These are phyloP conservation scores for Brassica incana DNA, from an alignment of 345 rosid species.

Conservation along the genomic window DNA sequence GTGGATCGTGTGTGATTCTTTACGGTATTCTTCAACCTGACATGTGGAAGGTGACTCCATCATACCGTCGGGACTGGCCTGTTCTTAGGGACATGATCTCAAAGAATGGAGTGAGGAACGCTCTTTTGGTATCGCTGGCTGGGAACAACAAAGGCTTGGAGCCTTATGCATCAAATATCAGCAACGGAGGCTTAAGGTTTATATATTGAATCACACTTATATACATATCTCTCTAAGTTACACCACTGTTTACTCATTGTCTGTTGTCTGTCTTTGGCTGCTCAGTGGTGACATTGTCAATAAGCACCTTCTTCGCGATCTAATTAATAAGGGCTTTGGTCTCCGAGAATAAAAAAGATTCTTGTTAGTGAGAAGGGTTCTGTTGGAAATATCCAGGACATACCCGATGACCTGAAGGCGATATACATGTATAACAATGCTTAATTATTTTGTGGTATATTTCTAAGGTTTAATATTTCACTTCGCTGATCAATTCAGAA, in stretches of 20 bases:
- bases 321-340: constrained; percentile 91
- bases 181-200: constrained; percentile 67
- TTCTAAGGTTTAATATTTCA: too few relatives aligned
- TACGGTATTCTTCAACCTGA: constrained; percentile 92
- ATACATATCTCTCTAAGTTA: background rate
- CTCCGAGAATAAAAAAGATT: constrained; percentile 51
- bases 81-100: constrained; percentile 60
- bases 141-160: constrained; percentile 76
- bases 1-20: background rate
- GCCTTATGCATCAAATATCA: constrained; percentile 84
- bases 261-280: background rate
- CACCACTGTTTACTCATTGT: background rate
- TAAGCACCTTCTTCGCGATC: constrained; percentile 91
- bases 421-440: constrained; percentile 61
- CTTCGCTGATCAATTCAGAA: too few relatives aligned
- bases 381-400: constrained; percentile 64
- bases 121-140: constrained; percentile 90
- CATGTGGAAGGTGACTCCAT: constrained; percentile 85
- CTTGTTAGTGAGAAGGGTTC: constrained; percentile 59
- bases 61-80: constrained; percentile 70
- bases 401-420: constrained; percentile 64
- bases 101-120: constrained; percentile 79
- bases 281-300: constrained; percentile 89
- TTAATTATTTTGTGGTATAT: too few relatives aligned
- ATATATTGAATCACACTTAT: background rate